Conservation (phyloP, 163 green algal genomes). For the Chlorella variabilis region DNA sequence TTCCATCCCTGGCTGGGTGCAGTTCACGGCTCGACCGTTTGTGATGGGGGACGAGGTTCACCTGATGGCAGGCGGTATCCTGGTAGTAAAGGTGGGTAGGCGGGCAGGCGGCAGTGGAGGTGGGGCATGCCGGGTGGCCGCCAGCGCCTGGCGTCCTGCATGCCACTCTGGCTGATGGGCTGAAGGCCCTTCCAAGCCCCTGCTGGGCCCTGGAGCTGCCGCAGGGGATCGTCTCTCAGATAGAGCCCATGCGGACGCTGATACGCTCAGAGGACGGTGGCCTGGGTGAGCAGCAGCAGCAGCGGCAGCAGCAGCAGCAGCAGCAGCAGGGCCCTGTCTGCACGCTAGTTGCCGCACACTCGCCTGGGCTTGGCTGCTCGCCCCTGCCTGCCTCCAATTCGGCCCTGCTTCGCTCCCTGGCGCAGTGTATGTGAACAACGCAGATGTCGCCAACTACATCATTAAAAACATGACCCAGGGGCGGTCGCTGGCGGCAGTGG, state of each 20-base stretch:
- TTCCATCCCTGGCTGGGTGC: no score
- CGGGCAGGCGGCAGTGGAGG: no score
- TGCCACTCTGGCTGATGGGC: not conserved
- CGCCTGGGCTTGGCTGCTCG: not conserved
- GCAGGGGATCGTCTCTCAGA: conserved; percentile 10
- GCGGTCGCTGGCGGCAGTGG: not conserved
- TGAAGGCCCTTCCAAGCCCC: no score
- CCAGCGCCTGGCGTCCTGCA: not conserved
- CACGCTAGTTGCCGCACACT: not conserved
- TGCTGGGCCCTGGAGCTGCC: no score
- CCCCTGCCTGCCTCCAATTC: no score
- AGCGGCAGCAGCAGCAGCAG: no score
- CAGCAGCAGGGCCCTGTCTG: not conserved
- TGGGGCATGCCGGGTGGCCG: no score
- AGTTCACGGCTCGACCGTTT: conserved; percentile 15
- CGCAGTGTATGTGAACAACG: conserved; percentile 26
- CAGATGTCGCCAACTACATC: not conserved
- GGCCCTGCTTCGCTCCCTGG: no score
- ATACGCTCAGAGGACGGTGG: conserved; percentile 1
- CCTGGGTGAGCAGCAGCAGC: not conserved
- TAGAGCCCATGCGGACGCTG: conserved; percentile 16
- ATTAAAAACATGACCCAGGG: conserved; percentile 31
- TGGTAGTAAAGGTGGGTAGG: not conserved
- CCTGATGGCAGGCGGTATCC: not conserved
- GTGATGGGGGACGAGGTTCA: conserved; percentile 12